Percentiles rank a stretch among this genome's conserved stretches.
These are phyloP conservation scores for Cyclocybe cylindracea DNA, from an alignment of 768 basidiomycete species.

Conservation along the genomic window DNA sequence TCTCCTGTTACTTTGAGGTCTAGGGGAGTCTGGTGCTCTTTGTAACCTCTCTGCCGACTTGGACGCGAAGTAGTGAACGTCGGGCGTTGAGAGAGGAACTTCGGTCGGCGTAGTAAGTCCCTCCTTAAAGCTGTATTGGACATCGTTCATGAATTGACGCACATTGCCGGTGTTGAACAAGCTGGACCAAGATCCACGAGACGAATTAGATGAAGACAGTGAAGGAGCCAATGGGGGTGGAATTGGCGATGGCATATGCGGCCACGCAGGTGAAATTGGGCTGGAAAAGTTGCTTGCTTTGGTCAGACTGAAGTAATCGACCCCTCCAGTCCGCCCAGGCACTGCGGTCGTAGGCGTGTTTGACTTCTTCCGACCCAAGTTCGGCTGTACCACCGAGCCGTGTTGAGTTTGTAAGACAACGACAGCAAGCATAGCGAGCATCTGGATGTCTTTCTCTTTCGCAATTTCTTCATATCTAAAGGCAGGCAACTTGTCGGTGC, in stretches of 20 bases:
- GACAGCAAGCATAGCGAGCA: constrained; percentile 76
- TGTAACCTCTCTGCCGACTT: constrained; percentile 14
- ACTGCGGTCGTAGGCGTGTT: constrained; percentile 4
- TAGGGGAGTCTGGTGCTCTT: constrained; percentile 18
- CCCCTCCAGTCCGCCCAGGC: constrained; percentile 23
- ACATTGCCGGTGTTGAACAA: constrained; percentile 68
- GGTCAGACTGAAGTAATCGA: constrained; percentile 64
- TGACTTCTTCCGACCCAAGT: constrained; percentile 10
- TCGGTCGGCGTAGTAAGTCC: constrained; percentile 43
- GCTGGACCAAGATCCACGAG: constrained; percentile 81
- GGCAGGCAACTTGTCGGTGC: background rate
- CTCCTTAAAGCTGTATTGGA: constrained; percentile 52
- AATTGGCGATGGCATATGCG: constrained; percentile 48
- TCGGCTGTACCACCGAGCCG: constrained; percentile 12
- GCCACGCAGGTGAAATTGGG: constrained; percentile 53
- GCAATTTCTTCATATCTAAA: constrained; percentile 41
- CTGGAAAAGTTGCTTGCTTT: constrained; percentile 36
- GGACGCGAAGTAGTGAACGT: constrained; percentile 22
- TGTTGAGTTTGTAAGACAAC: constrained; percentile 58
- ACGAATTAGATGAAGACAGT: constrained; percentile 57
- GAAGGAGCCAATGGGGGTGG: constrained; percentile 39
- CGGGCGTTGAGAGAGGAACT: constrained; percentile 14
- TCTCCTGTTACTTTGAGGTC: constrained; percentile 3
- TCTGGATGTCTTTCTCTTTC: constrained; percentile 68
- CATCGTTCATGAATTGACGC: constrained; percentile 68